These are phyloP conservation scores for Hypoxylon lenormandii DNA, from an alignment of 495 filamentous ascomycete genomes.

Conservation along the genomic window DNA sequence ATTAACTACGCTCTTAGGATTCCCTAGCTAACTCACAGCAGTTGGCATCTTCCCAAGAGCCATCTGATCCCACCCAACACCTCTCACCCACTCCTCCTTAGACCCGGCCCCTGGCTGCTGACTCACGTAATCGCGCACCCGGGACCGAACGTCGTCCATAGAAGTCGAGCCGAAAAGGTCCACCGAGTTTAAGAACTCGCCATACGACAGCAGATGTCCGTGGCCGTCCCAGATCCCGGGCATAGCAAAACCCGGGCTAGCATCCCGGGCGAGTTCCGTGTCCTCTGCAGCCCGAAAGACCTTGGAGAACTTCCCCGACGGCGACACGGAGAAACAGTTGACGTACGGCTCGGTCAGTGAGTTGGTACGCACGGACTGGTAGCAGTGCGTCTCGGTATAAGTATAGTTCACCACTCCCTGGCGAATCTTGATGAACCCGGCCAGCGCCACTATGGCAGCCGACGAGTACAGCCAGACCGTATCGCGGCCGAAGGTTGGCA, in stretches of 20 bases:
- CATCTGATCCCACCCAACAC: constrained; percentile 75
- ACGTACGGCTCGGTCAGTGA: constrained; percentile 41
- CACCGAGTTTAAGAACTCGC: constrained; percentile 71
- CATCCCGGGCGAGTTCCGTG: constrained; percentile 28
- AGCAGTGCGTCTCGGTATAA: constrained; percentile 54
- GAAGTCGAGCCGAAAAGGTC: constrained; percentile 67
- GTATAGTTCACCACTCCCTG: constrained; percentile 26
- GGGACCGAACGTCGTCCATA: constrained; percentile 60
- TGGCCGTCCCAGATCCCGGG: constrained; percentile 76
- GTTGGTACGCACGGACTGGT: constrained; percentile 57
- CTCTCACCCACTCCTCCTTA: constrained; percentile 67
- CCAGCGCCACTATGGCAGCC: constrained; percentile 29
- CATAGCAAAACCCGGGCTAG: constrained; percentile 58
- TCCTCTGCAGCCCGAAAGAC: constrained; percentile 43
- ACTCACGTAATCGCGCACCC: constrained; percentile 61
- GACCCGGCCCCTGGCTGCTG: constrained; percentile 57
- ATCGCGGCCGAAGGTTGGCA: constrained; percentile 29
- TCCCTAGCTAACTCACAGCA: constrained; percentile 61
- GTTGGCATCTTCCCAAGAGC: constrained; percentile 71
- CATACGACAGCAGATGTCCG: constrained; percentile 71
- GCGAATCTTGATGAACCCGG: constrained; percentile 30
- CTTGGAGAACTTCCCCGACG: constrained; percentile 48
- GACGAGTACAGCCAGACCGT: constrained; percentile 36
- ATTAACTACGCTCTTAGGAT: neutral
- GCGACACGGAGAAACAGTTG: constrained; percentile 60